These are phyloP conservation scores for Westerdykella ornata DNA, from an alignment of 2,329 filamentous ascomycete genomes.

Conservation along the genomic window DNA sequence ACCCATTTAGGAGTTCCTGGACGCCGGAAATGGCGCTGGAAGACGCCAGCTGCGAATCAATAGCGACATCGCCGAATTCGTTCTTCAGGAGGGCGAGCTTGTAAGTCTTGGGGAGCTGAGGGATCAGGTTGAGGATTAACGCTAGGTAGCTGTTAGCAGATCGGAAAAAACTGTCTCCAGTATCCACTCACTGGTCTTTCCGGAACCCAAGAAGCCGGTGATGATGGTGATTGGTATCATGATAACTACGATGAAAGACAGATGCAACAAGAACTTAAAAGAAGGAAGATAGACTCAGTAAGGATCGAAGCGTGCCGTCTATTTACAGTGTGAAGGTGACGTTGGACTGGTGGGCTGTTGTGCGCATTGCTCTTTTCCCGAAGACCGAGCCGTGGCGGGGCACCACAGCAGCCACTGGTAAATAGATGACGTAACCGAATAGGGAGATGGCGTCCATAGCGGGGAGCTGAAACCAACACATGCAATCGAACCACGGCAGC, in stretches of 20 bases:
- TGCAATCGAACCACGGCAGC: slow-evolving; percentile 7
- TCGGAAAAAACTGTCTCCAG: not conserved
- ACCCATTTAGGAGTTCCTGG: slow-evolving; percentile 88
- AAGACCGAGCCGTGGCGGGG: too few species aligned
- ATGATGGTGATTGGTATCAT: slow-evolving; percentile 84
- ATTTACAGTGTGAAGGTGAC: not conserved
- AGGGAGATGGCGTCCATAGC: not conserved
- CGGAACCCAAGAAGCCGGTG: slow-evolving; percentile 91
- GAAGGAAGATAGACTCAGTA: not conserved
- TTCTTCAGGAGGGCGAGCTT: slow-evolving; percentile 93
- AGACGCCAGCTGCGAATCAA: slow-evolving; percentile 86
- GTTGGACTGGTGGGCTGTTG: slow-evolving; percentile 1
- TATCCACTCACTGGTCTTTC: slow-evolving; percentile 64
- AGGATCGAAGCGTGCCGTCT: not conserved
- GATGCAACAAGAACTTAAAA: not conserved
- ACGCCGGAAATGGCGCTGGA: slow-evolving; percentile 80
- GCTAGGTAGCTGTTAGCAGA: slow-evolving; percentile 35
- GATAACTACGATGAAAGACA: not conserved
- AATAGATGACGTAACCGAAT: not conserved
- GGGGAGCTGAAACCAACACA: not conserved
- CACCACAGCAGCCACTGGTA: not conserved
- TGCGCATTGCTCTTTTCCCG: not conserved
- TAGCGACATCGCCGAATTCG: slow-evolving; percentile 89
- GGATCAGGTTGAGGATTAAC: slow-evolving; percentile 85
- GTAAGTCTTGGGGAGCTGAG: slow-evolving; percentile 82